Percentiles rank a stretch among this genome's conserved stretches.
Conservation (phyloP, 1,284 basidiomycete genomes). For the Takashimella koratensis region DNA sequence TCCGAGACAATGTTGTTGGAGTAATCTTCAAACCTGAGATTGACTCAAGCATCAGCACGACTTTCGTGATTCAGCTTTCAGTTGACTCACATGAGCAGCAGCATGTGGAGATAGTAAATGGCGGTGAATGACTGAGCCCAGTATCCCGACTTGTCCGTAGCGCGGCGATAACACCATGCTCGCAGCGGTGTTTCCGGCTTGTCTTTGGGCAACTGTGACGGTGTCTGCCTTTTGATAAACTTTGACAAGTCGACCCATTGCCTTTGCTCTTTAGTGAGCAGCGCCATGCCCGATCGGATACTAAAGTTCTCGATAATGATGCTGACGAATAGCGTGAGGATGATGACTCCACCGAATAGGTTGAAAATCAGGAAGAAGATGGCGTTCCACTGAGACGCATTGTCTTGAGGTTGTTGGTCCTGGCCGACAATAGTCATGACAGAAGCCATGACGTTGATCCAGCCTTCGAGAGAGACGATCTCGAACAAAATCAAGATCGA, state of each 20-base stretch:
- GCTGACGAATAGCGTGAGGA: conserved; percentile 76
- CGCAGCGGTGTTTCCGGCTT: conserved; percentile 51
- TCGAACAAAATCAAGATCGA: conserved; percentile 92
- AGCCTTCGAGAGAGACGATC: conserved; percentile 92
- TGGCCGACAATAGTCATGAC: conserved; percentile 74
- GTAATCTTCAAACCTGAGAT: conserved; percentile 73
- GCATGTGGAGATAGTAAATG: conserved; percentile 78
- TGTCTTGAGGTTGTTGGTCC: conserved; percentile 65
- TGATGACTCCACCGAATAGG: conserved; percentile 84
- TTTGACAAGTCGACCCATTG: conserved; percentile 95
- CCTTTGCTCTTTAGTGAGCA: conserved; percentile 80
- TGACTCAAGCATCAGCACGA: conserved; percentile 3
- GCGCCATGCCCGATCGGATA: conserved; percentile 75
- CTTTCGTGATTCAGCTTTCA: too few relatives aligned
- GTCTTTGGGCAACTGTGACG: conserved; percentile 59
- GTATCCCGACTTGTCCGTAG: conserved; percentile 88
- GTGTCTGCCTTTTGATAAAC: conserved; percentile 79
- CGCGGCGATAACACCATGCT: conserved; percentile 88
- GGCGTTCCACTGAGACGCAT: conserved; percentile 73
- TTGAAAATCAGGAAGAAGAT: conserved; percentile 94
- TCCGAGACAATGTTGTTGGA: conserved; percentile 58
- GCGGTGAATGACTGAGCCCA: conserved; percentile 83
- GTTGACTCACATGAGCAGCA: conserved; percentile 81
- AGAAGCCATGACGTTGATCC: conserved; percentile 85
- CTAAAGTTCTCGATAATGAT: conserved; percentile 96